These are phyloP conservation scores for Thinopyrum elongatum DNA, from an alignment of 176 grass and related monocot species.

Conservation along the genomic window DNA sequence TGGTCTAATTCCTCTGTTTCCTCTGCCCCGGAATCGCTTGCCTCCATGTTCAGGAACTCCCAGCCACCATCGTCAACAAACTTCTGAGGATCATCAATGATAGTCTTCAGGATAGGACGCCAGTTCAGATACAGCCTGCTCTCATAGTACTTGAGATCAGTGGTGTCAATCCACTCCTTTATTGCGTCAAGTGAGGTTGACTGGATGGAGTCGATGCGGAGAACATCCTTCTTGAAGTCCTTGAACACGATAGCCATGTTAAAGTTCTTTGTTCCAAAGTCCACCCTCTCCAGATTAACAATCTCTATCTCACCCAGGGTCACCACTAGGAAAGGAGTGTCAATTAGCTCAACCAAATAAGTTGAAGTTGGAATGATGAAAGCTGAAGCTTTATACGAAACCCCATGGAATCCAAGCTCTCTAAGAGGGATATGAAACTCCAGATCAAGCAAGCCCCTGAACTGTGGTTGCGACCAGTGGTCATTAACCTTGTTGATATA, in stretches of 20 bases:
- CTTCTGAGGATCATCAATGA: slow-evolving; percentile 73
- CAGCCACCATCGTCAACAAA: slow-evolving; percentile 84
- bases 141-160: slow-evolving; percentile 90
- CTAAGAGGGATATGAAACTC: too few species aligned
- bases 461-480: too few species aligned
- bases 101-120: slow-evolving; percentile 88
- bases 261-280: slow-evolving; percentile 77
- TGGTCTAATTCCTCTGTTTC: slow-evolving; percentile 73
- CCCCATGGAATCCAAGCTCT: too few species aligned
- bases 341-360: too few species aligned
- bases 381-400: too few species aligned
- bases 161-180: slow-evolving; percentile 93
- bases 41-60: slow-evolving; percentile 94
- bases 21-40: slow-evolving; percentile 79
- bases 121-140: slow-evolving; percentile 85
- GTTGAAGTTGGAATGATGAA: too few species aligned
- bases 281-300: slow-evolving; percentile 61
- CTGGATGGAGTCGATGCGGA: slow-evolving; percentile 83
- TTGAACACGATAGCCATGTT: slow-evolving; percentile 92
- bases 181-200: slow-evolving; percentile 64
- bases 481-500: too few species aligned
- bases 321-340: too few species aligned
- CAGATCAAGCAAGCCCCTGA: too few species aligned
- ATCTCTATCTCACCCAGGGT: slow-evolving; percentile 67
- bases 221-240: slow-evolving; percentile 86